A percentile compares a stretch with the other conserved stretches of the same genome.
These are phyloP conservation scores for Brettanomyces nanus DNA, from an alignment of 805 yeast genomes.

Conservation along the genomic window DNA sequence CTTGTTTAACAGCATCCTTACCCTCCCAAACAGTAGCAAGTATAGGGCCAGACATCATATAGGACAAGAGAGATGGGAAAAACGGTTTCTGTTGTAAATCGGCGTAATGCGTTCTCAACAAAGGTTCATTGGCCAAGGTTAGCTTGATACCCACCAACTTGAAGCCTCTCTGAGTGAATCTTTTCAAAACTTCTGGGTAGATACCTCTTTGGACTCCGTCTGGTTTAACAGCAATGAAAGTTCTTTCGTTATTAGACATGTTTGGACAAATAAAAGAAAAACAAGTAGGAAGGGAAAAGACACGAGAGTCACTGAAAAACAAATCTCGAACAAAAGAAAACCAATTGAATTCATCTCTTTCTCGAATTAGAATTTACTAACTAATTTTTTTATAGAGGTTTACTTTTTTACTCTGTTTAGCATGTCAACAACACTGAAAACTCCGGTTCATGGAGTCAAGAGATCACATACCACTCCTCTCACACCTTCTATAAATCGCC, in stretches of 20 bases:
- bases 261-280: conserved; percentile 5
- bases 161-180: conserved; percentile 97
- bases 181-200: conserved; percentile 77
- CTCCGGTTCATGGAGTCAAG: conserved; percentile 9
- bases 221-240: conserved; percentile 92
- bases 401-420: too few species aligned
- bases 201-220: conserved; percentile 99
- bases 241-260: conserved; percentile 70
- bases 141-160: conserved; percentile 95
- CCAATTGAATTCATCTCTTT: too few species aligned
- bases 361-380: too few species aligned
- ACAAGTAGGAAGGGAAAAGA: not conserved
- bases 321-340: too few species aligned
- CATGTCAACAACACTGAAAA: too few species aligned
- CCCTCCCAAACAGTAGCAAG: conserved; percentile 99
- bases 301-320: not conserved
- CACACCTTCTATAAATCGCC: conserved; percentile 21
- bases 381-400: too few species aligned
- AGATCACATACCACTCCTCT: conserved; percentile 27
- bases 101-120: conserved; percentile 88
- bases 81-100: conserved; percentile 95
- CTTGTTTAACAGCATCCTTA: conserved; percentile 98
- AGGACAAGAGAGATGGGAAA: conserved; percentile 92
- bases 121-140: conserved; percentile 75
- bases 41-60: conserved; percentile 98